Evolutionary conservation across 805 yeast species (phyloP).

Genomic region (Lachancea meyersii): DNA sequence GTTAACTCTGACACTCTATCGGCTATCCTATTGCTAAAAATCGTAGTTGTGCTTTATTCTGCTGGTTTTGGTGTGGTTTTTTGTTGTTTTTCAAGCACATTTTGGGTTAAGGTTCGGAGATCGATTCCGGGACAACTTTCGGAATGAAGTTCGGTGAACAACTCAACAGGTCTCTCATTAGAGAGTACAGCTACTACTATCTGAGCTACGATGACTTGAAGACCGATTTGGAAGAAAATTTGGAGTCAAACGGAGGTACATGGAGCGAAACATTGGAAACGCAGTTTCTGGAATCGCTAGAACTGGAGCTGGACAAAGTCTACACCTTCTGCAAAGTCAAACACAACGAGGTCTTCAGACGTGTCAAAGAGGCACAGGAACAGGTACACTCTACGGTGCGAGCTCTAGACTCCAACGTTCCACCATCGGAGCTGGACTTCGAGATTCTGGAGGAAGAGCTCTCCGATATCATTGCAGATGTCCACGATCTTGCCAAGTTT

Average conservation of each 20-base stretch:
- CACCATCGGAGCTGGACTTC: conserved; percentile 60
- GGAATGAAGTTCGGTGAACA: conserved; percentile 95
- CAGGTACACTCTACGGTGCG: conserved; percentile 63
- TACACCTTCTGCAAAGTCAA: conserved; percentile 86
- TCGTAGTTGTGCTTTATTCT: no score
- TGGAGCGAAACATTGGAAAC: conserved; percentile 85
- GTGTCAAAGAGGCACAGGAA: conserved; percentile 76
- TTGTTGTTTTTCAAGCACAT: background rate
- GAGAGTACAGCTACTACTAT: conserved; percentile 86
- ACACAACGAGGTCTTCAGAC: conserved; percentile 74
- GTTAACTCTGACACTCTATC: no score
- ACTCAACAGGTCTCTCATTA: conserved; percentile 78
- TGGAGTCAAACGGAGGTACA: conserved; percentile 43
- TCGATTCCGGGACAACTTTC: background rate
- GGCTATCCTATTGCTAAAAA: no score
- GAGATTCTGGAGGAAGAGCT: conserved; percentile 70
- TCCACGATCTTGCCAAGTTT: conserved; percentile 92
- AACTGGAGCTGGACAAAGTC: conserved; percentile 85
- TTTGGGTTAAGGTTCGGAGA: background rate
- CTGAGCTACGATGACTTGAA: conserved; percentile 88
- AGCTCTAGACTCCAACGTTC: conserved; percentile 43
- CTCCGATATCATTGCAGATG: conserved; percentile 90
- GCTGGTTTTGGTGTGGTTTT: no score
- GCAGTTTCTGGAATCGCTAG: conserved; percentile 66
- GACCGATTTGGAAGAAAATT: conserved; percentile 64